Conservation (phyloP, 1,284 basidiomycete genomes). For the Ganoderma resinaceum region DNA sequence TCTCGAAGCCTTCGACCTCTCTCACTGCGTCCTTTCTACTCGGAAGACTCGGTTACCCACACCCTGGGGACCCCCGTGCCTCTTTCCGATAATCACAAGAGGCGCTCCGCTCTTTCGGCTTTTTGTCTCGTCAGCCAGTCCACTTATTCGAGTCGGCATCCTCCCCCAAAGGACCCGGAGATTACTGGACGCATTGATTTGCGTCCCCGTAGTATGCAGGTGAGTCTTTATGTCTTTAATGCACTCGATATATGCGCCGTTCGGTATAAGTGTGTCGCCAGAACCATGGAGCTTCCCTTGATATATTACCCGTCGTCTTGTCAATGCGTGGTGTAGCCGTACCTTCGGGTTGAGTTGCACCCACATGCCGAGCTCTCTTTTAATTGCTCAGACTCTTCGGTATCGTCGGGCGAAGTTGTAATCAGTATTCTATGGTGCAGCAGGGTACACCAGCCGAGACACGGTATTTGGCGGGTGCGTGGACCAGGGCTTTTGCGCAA, state of each 20-base stretch:
- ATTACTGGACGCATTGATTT: neutral
- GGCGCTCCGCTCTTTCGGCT: slow-evolving; percentile 11
- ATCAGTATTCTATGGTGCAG: too few species aligned
- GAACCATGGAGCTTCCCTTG: neutral
- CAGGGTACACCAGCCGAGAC: too few species aligned
- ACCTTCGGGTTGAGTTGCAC: too few species aligned
- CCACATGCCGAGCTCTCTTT: too few species aligned
- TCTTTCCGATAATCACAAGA: neutral
- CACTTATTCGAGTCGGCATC: slow-evolving; percentile 5
- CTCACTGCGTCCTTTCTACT: slow-evolving; percentile 4
- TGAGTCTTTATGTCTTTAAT: neutral
- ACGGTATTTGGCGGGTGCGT: too few species aligned
- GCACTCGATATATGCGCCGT: neutral
- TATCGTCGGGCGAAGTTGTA: too few species aligned
- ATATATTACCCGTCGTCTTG: neutral
- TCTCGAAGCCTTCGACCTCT: slow-evolving; percentile 13
- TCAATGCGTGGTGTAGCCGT: neutral
- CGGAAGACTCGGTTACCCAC: slow-evolving; percentile 3
- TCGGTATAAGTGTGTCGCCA: neutral
- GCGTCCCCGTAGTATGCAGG: neutral
- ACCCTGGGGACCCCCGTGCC: neutral
- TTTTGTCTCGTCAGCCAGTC: too few species aligned
- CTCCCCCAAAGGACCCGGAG: neutral
- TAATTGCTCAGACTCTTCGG: too few species aligned
- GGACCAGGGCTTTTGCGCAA: too few species aligned